Evolutionary conservation across 2,329 filamentous ascomycete genomes (phyloP).

Genomic region (Zymoseptoria ardabiliae): DNA sequence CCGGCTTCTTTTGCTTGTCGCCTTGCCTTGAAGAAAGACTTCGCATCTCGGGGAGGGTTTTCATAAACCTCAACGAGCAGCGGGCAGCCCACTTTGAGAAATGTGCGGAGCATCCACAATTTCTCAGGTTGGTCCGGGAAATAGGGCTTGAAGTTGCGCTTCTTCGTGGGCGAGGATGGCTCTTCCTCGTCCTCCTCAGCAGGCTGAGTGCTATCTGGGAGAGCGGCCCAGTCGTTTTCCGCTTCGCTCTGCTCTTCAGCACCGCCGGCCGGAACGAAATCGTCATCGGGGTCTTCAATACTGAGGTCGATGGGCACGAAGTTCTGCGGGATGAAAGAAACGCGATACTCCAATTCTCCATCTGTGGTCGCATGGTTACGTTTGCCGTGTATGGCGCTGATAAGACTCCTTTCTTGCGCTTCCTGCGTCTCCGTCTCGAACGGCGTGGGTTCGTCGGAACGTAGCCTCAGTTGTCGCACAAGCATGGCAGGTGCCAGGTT

Average conservation of each 20-base stretch:
- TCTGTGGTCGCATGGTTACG: slow-evolving; percentile 69
- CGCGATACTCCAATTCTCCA: slow-evolving; percentile 64
- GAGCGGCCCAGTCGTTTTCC: slow-evolving; percentile 18
- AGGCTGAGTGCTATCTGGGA: slow-evolving; percentile 14
- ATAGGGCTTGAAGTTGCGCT: slow-evolving; percentile 44
- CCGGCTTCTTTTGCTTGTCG: slow-evolving; percentile 17
- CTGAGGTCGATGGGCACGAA: slow-evolving; percentile 72
- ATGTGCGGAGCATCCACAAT: slow-evolving; percentile 60
- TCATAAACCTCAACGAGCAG: slow-evolving; percentile 61
- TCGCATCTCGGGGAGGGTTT: slow-evolving; percentile 29
- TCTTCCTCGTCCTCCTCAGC: slow-evolving; percentile 25
- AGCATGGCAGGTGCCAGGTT: slow-evolving; percentile 72
- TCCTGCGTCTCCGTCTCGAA: slow-evolving; percentile 30
- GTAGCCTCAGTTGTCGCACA: slow-evolving; percentile 47
- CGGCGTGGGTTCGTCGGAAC: slow-evolving; percentile 13
- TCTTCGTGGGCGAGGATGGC: slow-evolving; percentile 37
- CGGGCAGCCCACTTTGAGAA: slow-evolving; percentile 59
- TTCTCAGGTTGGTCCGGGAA: slow-evolving; percentile 60
- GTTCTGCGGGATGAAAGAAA: slow-evolving; percentile 68
- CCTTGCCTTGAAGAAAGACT: slow-evolving; percentile 21
- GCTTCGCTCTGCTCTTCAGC: slow-evolving; percentile 30
- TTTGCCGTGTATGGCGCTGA: slow-evolving; percentile 60
- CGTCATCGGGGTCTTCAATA: slow-evolving; percentile 60
- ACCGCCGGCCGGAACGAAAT: slow-evolving; percentile 32
- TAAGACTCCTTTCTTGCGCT: slow-evolving; percentile 45